A percentile compares a stretch with the other conserved stretches of the same genome.
phyloP scores from a whole-genome alignment of 495 filamentous ascomycete species.

The Neurospora sp. region DNA sequence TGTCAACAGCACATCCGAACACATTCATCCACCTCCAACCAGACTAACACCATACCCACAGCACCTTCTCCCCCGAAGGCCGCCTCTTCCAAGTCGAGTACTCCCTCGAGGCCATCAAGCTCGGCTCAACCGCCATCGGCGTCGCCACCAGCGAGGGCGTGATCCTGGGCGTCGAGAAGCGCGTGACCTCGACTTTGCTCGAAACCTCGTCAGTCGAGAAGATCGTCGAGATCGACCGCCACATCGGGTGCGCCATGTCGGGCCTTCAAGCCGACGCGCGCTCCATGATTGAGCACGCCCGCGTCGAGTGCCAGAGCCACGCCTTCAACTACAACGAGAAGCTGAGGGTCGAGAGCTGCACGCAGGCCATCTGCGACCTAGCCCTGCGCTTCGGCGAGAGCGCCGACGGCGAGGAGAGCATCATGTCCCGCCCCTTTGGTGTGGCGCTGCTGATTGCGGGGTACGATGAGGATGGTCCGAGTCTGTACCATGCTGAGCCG shows the following conservation, averaged over 20 bases:
- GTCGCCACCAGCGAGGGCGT: constrained; percentile 90
- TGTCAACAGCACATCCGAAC: too few relatives aligned
- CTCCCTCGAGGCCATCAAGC: constrained; percentile 99
- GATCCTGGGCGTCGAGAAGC: constrained; percentile 96
- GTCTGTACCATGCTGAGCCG: constrained; percentile 95
- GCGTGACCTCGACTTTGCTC: constrained; percentile 91
- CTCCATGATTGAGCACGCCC: constrained; percentile 93
- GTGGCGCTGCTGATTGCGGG: constrained; percentile 94
- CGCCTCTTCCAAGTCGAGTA: constrained; percentile 99
- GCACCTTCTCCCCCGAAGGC: constrained; percentile 99
- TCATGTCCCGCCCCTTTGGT: constrained; percentile 95
- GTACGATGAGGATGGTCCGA: constrained; percentile 93
- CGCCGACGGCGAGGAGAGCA: constrained; percentile 94
- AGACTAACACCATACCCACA: constrained; percentile 25
- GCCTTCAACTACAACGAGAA: constrained; percentile 93
- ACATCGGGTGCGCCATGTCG: constrained; percentile 98
- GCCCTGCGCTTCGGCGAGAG: constrained; percentile 94
- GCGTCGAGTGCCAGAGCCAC: constrained; percentile 94
- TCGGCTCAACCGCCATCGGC: constrained; percentile 95
- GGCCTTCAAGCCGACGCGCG: constrained; percentile 94
- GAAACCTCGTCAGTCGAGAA: constrained; percentile 97
- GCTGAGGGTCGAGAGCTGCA: constrained; percentile 91
- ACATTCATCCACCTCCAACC: background rate
- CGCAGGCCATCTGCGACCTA: constrained; percentile 96
- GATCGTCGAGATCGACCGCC: constrained; percentile 97